phyloP scores from a whole-genome alignment of 2,329 filamentous ascomycete genomes.

The Thielaviopsis punctulata region DNA sequence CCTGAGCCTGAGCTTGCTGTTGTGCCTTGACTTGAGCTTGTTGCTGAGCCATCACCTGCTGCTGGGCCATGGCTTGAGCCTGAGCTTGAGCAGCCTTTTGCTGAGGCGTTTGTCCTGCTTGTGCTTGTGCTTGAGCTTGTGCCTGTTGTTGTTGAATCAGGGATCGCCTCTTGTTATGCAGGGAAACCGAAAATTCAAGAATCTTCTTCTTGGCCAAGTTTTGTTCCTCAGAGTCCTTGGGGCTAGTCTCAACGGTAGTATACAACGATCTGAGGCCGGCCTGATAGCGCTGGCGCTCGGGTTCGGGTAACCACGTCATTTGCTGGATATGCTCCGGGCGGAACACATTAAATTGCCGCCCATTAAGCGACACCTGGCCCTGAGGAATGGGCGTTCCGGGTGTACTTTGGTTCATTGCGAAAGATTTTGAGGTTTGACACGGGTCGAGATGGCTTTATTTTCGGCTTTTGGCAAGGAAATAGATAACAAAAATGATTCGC shows the following conservation, averaged over 20 bases:
- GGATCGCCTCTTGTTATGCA: slow-evolving; percentile 26
- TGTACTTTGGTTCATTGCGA: not conserved
- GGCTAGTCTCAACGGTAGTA: slow-evolving; percentile 31
- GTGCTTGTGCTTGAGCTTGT: slow-evolving; percentile 17
- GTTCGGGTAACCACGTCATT: slow-evolving; percentile 31
- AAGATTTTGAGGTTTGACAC: slow-evolving; percentile 2
- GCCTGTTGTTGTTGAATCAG: slow-evolving; percentile 23
- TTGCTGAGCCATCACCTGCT: slow-evolving; percentile 14
- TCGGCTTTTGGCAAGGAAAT: too few species aligned
- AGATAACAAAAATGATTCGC: not conserved
- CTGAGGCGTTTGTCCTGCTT: slow-evolving; percentile 11
- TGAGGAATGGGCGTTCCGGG: slow-evolving; percentile 13
- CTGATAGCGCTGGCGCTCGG: slow-evolving; percentile 43
- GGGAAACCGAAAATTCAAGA: slow-evolving; percentile 40
- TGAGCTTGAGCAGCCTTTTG: slow-evolving; percentile 16
- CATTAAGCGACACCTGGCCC: slow-evolving; percentile 13
- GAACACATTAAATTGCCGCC: slow-evolving; percentile 25
- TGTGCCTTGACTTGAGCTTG: slow-evolving; percentile 17
- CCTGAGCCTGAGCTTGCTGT: slow-evolving; percentile 14
- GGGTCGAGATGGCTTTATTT: not conserved
- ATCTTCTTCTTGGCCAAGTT: slow-evolving; percentile 38
- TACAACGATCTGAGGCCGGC: slow-evolving; percentile 36
- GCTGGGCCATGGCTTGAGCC: slow-evolving; percentile 14
- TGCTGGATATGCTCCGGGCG: slow-evolving; percentile 34
- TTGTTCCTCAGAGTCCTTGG: slow-evolving; percentile 31